These are phyloP conservation scores for Perilla frutescens DNA, from an alignment of 257 asterid species.

Conservation along the genomic window DNA sequence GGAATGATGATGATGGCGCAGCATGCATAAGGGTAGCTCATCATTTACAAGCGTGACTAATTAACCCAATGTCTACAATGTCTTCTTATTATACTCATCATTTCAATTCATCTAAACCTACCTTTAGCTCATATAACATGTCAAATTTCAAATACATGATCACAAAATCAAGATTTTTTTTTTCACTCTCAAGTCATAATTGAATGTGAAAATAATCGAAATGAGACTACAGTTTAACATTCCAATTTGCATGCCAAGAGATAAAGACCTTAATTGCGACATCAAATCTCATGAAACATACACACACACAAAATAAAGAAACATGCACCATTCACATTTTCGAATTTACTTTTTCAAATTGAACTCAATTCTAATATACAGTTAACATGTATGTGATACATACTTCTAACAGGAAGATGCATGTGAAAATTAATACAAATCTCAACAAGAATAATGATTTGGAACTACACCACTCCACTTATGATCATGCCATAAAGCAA, in stretches of 20 bases:
- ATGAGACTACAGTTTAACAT: background rate
- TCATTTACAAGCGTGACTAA: slow-evolving; percentile 49
- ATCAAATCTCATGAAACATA: too few species aligned
- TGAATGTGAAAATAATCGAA: slow-evolving; percentile 16
- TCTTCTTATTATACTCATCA: slow-evolving; percentile 30
- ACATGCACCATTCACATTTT: too few species aligned
- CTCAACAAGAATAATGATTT: background rate
- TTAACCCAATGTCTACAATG: slow-evolving; percentile 23
- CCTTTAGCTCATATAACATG: background rate
- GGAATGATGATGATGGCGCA: slow-evolving; percentile 33
- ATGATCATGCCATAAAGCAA: background rate
- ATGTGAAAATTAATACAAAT: background rate
- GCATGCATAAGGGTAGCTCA: slow-evolving; percentile 33
- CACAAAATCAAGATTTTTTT: background rate
- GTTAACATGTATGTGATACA: background rate
- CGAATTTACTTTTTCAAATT: too few species aligned
- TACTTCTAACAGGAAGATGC: background rate
- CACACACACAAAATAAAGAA: too few species aligned
- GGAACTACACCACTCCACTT: slow-evolving; percentile 2
- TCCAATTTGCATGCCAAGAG: background rate
- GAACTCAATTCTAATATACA: too few species aligned
- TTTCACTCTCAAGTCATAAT: background rate
- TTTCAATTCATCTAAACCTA: background rate
- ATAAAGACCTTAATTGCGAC: too few species aligned
- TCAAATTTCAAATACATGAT: background rate